phyloP scores from a whole-genome alignment of 306 rosid genomes.

The Glycine soja region DNA sequence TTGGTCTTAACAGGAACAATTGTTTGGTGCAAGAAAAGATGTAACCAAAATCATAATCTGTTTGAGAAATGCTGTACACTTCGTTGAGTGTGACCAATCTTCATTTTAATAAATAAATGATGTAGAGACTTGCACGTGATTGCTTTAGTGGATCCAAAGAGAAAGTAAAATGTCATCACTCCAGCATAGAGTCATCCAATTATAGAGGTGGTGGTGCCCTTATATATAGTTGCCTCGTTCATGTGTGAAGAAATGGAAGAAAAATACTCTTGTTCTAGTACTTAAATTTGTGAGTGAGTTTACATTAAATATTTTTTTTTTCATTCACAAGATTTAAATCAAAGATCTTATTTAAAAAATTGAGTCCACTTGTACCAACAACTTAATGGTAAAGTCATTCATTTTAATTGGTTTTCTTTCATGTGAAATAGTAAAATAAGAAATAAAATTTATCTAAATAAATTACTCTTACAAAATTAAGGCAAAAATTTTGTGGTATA shows the following conservation, averaged over 20 bases:
- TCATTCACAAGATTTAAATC: too few species aligned
- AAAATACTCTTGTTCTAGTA: too few species aligned
- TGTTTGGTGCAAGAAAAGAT: conserved; percentile 45
- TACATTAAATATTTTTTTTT: too few species aligned
- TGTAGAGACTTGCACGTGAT: not conserved
- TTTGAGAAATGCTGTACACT: conserved; percentile 11
- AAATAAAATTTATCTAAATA: too few species aligned
- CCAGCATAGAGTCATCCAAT: conserved; percentile 46
- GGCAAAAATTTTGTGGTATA: too few species aligned
- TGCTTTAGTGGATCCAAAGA: conserved; percentile 50
- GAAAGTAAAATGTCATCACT: conserved; percentile 35
- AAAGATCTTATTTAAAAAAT: too few species aligned
- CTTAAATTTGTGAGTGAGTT: not conserved
- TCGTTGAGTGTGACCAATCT: conserved; percentile 37
- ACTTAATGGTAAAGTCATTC: not conserved
- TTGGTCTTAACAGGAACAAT: conserved; percentile 3
- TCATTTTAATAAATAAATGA: not conserved
- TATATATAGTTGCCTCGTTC: not conserved
- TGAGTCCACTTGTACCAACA: too few species aligned
- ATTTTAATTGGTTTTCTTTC: too few species aligned
- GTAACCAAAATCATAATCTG: conserved; percentile 41
- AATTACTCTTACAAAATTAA: too few species aligned
- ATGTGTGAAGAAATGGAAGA: too few species aligned
- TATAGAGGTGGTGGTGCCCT: not conserved
- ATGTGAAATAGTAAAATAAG: too few species aligned